phyloP scores from a whole-genome alignment of 1,139 yeast species.

The Torulaspora pretoriensis region DNA sequence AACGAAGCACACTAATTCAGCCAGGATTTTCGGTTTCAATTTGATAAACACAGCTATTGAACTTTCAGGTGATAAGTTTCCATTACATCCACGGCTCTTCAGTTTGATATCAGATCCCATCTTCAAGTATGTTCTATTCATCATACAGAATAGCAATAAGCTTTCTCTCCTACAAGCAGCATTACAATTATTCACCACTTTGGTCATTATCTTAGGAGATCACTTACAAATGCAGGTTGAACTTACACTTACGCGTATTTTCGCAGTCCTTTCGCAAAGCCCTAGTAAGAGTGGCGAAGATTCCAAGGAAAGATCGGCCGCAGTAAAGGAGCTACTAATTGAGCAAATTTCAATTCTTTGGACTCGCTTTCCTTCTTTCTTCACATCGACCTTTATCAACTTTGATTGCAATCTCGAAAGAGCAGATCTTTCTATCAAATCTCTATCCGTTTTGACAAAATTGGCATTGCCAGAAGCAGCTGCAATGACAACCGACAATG shows the following conservation, averaged over 20 bases:
- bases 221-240: slow-evolving; percentile 65
- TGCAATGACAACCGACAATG: slow-evolving; percentile 68
- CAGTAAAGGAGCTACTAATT: slow-evolving; percentile 71
- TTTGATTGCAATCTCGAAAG: slow-evolving; percentile 92
- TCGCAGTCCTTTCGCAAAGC: slow-evolving; percentile 50
- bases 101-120: slow-evolving; percentile 71
- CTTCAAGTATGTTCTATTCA: slow-evolving; percentile 76
- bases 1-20: slow-evolving; percentile 79
- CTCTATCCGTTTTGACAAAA: slow-evolving; percentile 68
- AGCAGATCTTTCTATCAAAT: slow-evolving; percentile 67
- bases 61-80: slow-evolving; percentile 66
- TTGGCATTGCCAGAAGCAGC: slow-evolving; percentile 82
- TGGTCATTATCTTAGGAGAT: slow-evolving; percentile 55
- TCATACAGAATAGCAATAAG: slow-evolving; percentile 65
- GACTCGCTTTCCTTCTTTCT: slow-evolving; percentile 77
- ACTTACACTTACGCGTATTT: slow-evolving; percentile 55
- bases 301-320: slow-evolving; percentile 38
- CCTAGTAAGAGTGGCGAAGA: slow-evolving; percentile 7
- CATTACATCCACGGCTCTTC: slow-evolving; percentile 62
- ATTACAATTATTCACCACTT: slow-evolving; percentile 68
- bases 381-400: slow-evolving; percentile 70
- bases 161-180: slow-evolving; percentile 70
- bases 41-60: slow-evolving; percentile 78
- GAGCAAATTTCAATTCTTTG: slow-evolving; percentile 81
- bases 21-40: slow-evolving; percentile 77